Base-by-base conservation (phyloP, 257 asterid species). In the Prunella vulgaris region DNA sequence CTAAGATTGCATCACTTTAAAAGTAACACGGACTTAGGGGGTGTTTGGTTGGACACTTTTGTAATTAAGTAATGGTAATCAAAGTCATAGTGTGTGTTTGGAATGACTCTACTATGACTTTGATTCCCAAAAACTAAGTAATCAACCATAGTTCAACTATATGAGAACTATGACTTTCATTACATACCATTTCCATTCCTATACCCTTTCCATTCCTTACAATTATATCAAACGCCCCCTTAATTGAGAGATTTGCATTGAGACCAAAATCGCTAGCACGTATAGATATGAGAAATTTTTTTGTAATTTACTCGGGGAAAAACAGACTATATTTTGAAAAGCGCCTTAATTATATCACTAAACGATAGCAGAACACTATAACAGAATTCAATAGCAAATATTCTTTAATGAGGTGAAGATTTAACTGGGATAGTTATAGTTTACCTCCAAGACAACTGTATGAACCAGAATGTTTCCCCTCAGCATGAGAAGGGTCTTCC, bases 361-460 rank as follows among this genome's bases (percentile, higher is more conserved):
- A 5, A 56, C 28, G 44, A n/a, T 38, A 21, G 70, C 7, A 7
- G 35, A 37, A 8, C 10, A 12, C 30, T 14, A 7, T 30, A 27
- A 12, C 7, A 14, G 5, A 56, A 4, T 35, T 28, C 24, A 40
- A 17, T 3, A 37, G 60, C 9, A 40, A 9, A 49, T 15, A 18
- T 7, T 56, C n/a, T 40, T 12, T 20, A 42, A 38, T 20, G 10
- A 33, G 54, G 14, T 44, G 51, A 46, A 35, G 25, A 1, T 54
- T 51, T 25, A 5, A 44, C 33, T 73, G 42, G 22, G 49, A 32
- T 8, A 65, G 35, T 0, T 17, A 75, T 72, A 33, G 44, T 22
- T 76, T 73, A 88, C 95, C 88, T 88, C 79, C 83, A 61, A 46
- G 69, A 57, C 28, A 71, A 61, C 53, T 14, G 20, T 58, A 48